Evolutionary conservation across 2,329 filamentous ascomycete genomes (phyloP).

Genomic region (Sporothrix brunneoviolacea): DNA sequence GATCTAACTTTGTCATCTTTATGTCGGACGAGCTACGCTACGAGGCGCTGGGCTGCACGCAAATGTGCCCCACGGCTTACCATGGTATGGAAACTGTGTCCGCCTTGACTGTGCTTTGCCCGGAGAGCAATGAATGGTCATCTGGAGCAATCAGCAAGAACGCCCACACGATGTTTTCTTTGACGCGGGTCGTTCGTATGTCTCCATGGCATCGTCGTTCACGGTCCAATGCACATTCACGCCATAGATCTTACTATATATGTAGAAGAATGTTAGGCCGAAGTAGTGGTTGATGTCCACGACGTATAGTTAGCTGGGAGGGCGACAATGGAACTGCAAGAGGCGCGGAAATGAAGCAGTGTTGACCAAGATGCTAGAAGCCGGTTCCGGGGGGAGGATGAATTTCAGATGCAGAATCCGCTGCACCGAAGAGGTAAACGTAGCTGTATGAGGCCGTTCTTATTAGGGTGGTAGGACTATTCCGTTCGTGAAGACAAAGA

Average conservation of each 20-base stretch:
- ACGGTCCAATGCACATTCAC: slow-evolving; percentile 2
- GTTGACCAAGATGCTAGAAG: neutral
- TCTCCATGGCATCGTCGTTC: neutral
- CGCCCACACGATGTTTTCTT: slow-evolving; percentile 2
- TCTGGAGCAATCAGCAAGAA: neutral
- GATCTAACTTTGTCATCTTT: no score
- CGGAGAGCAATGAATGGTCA: slow-evolving; percentile 1
- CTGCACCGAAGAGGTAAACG: neutral
- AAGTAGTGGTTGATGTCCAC: neutral
- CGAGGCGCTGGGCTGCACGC: no score
- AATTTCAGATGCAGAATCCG: slow-evolving; percentile 3
- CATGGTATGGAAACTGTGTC: neutral
- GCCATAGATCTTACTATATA: neutral
- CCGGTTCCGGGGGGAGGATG: neutral
- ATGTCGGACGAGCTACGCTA: no score
- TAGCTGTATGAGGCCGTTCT: slow-evolving; percentile 2
- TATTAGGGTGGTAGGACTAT: neutral
- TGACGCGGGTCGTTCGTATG: neutral
- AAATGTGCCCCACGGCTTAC: neutral
- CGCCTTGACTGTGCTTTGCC: neutral
- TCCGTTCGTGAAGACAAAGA: neutral
- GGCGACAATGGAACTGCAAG: neutral
- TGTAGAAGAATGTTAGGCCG: slow-evolving; percentile 5
- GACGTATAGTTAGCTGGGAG: slow-evolving; percentile 1
- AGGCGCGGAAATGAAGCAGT: slow-evolving; percentile 1